Evolutionary conservation across 2,329 filamentous ascomycete species (phyloP).

Genomic region (Cadophora sp.): DNA sequence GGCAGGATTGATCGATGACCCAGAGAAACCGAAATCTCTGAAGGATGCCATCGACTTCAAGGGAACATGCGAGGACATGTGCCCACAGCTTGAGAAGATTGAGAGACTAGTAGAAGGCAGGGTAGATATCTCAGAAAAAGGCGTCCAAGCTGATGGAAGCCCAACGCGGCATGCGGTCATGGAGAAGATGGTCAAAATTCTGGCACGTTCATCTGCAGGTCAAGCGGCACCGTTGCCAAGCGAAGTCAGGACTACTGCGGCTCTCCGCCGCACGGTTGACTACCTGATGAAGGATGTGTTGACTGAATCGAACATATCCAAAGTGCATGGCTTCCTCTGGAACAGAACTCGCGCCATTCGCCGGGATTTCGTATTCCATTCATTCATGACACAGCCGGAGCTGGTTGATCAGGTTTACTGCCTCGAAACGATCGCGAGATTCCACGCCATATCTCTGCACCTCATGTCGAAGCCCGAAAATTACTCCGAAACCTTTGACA

Average conservation of each 20-base stretch:
- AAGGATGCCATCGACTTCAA: slow-evolving; percentile 71
- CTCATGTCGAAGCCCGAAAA: slow-evolving; percentile 64
- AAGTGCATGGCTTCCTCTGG: slow-evolving; percentile 69
- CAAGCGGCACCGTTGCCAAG: slow-evolving; percentile 71
- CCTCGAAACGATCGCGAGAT: slow-evolving; percentile 69
- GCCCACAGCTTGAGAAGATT: slow-evolving; percentile 70
- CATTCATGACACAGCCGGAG: slow-evolving; percentile 60
- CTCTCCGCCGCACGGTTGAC: slow-evolving; percentile 65
- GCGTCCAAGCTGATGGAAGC: slow-evolving; percentile 47
- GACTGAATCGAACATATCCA: slow-evolving; percentile 59
- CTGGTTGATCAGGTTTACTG: slow-evolving; percentile 66
- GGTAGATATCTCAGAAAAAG: slow-evolving; percentile 62
- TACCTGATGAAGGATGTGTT: slow-evolving; percentile 68
- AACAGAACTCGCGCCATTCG: slow-evolving; percentile 72
- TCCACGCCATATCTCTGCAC: slow-evolving; percentile 70
- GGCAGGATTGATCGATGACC: slow-evolving; percentile 68
- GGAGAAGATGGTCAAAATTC: slow-evolving; percentile 68
- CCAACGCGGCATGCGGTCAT: slow-evolving; percentile 53
- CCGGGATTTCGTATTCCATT: slow-evolving; percentile 73
- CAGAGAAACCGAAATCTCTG: slow-evolving; percentile 65
- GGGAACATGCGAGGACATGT: slow-evolving; percentile 74
- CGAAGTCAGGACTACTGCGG: slow-evolving; percentile 67
- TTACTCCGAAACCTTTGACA: slow-evolving; percentile 65
- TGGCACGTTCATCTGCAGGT: slow-evolving; percentile 71
- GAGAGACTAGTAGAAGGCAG: slow-evolving; percentile 67